These are phyloP conservation scores for Corynascus novoguineensis DNA, from an alignment of 495 filamentous ascomycete species.

Conservation along the genomic window DNA sequence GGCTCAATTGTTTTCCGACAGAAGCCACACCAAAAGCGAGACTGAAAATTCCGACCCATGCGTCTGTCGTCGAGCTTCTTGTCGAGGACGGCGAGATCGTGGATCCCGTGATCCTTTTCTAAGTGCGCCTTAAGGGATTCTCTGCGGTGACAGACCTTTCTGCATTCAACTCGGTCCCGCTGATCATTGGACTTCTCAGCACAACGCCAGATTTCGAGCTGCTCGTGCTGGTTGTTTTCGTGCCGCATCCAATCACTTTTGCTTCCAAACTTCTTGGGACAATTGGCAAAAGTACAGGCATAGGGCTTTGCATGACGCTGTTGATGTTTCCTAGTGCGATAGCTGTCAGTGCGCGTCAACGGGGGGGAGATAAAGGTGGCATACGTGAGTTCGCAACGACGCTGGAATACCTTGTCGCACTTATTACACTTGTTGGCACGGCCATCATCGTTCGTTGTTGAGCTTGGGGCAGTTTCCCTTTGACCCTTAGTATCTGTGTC, in stretches of 20 bases:
- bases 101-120: slow-evolving; percentile 46
- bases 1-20: slow-evolving; percentile 58
- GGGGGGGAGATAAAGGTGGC: slow-evolving; percentile 13
- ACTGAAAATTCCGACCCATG: slow-evolving; percentile 64
- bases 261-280: slow-evolving; percentile 76
- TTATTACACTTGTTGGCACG: slow-evolving; percentile 35
- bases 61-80: slow-evolving; percentile 47
- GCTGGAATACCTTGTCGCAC: slow-evolving; percentile 52
- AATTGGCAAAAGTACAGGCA: slow-evolving; percentile 72
- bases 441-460: neutral
- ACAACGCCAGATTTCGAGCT: slow-evolving; percentile 75
- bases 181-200: slow-evolving; percentile 27
- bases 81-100: slow-evolving; percentile 38
- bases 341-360: neutral
- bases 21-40: slow-evolving; percentile 87
- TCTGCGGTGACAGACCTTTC: slow-evolving; percentile 54
- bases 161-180: slow-evolving; percentile 39
- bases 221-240: slow-evolving; percentile 80
- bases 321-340: slow-evolving; percentile 65
- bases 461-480: neutral
- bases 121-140: slow-evolving; percentile 60
- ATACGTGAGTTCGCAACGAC: slow-evolving; percentile 69
- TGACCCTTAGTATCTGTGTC: slow-evolving; percentile 8
- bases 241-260: slow-evolving; percentile 98
- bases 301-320: slow-evolving; percentile 85